phyloP scores from a whole-genome alignment of 108 stramenopile genomes.

The Seminavis robusta region DNA sequence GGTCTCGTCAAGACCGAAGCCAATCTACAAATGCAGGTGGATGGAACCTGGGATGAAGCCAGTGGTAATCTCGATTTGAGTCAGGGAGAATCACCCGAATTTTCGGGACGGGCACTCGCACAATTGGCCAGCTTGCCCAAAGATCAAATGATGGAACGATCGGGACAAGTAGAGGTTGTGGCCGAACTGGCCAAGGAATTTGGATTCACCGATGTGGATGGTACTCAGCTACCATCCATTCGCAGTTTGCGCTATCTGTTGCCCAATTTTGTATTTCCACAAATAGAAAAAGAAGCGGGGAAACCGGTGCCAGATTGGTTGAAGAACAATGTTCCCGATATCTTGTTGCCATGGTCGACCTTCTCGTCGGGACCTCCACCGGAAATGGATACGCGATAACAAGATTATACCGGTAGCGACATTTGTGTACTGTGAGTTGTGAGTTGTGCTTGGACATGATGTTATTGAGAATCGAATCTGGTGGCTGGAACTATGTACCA shows the following conservation, averaged over 20 bases:
- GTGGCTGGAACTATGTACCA: no score
- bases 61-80: constrained; percentile 50
- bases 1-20: constrained; percentile 85
- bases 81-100: constrained; percentile 63
- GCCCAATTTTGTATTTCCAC: constrained; percentile 66
- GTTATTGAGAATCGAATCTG: no score
- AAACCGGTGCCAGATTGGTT: constrained; percentile 45
- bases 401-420: no score
- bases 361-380: constrained; percentile 65
- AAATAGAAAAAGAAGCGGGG: constrained; percentile 58
- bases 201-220: constrained; percentile 75
- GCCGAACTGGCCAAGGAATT: constrained; percentile 87
- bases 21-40: constrained; percentile 53
- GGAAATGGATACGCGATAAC: constrained; percentile 13
- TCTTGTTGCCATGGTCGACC: constrained; percentile 54
- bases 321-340: constrained; percentile 54
- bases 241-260: constrained; percentile 59
- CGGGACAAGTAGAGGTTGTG: constrained; percentile 78
- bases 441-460: no score
- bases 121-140: constrained; percentile 43
- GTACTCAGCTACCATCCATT: constrained; percentile 57
- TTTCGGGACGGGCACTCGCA: constrained; percentile 62
- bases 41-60: constrained; percentile 74
- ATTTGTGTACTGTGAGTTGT: no score
- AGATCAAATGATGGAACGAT: constrained; percentile 43